Percentiles rank a stretch among this genome's conserved stretches.
Conservation (phyloP, 129 eudicot genomes). For the Heracleum sosnowskyi region DNA sequence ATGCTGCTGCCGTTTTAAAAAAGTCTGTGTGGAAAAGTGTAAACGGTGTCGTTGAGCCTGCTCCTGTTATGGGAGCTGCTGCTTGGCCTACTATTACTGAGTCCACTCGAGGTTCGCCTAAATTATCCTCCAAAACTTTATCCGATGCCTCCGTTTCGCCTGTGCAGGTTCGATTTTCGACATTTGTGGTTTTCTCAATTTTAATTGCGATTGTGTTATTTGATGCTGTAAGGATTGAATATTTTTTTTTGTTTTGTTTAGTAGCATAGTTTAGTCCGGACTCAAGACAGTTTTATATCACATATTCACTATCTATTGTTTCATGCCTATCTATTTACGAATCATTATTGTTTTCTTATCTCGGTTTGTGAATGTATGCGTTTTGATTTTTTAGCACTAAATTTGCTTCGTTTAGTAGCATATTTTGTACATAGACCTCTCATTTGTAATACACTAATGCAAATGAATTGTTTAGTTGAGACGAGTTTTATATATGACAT, state of each 20-base stretch:
- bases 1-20: background rate
- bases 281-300: too few species aligned
- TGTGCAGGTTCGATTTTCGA: background rate
- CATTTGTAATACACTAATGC: background rate
- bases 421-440: background rate
- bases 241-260: too few species aligned
- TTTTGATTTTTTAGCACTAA: too few species aligned
- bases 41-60: conserved; percentile 4
- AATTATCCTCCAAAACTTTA: background rate
- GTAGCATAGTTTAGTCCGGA: background rate
- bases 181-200: background rate
- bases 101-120: background rate
- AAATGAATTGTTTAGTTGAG: background rate
- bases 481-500: background rate
- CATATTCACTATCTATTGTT: background rate
- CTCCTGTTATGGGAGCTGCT: background rate
- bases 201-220: background rate
- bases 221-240: background rate
- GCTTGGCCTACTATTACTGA: conserved; percentile 5
- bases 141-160: background rate
- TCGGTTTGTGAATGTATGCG: background rate
- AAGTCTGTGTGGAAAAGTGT: conserved; percentile 4
- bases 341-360: background rate
- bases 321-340: background rate
- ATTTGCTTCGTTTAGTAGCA: background rate